Evolutionary conservation across 164 flowering plant species (phyloP).

Genomic region (Echeveria elegans): DNA sequence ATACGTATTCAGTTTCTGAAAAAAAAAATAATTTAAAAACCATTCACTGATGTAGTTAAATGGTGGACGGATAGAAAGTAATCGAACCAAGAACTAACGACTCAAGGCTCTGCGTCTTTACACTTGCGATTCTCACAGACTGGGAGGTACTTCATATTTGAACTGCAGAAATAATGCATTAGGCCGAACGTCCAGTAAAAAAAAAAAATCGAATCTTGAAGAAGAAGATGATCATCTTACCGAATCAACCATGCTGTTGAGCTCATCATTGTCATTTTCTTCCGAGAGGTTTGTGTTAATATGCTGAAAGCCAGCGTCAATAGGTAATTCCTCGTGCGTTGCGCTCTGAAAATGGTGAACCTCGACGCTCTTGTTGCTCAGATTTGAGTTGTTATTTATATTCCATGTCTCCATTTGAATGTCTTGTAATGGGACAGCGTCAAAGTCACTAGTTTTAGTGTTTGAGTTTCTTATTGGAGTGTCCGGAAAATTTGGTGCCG

Average conservation of each 20-base stretch:
- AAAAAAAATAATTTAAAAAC: too few species aligned
- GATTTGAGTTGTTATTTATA: not conserved
- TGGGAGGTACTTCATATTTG: not conserved
- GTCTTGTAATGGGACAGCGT: not conserved
- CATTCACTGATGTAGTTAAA: too few species aligned
- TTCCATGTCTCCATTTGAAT: not conserved
- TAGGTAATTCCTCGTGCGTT: not conserved
- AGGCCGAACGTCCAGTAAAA: too few species aligned
- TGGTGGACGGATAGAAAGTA: too few species aligned
- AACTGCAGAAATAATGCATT: conserved; percentile 1
- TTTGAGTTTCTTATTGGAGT: not conserved
- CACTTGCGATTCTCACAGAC: not conserved
- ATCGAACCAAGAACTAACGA: not conserved
- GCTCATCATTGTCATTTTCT: not conserved
- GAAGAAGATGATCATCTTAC: not conserved
- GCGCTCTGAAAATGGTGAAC: not conserved
- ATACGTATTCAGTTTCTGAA: too few species aligned
- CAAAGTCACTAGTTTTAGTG: not conserved
- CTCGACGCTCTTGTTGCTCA: not conserved
- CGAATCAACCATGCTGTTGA: not conserved
- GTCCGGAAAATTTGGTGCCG: not conserved
- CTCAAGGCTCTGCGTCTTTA: not conserved
- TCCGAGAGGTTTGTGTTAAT: not conserved
- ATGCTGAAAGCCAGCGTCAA: not conserved
- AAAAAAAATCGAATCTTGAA: too few species aligned